Conservation (phyloP, 176 grass and related monocot genomes). For the Avena sativa region DNA sequence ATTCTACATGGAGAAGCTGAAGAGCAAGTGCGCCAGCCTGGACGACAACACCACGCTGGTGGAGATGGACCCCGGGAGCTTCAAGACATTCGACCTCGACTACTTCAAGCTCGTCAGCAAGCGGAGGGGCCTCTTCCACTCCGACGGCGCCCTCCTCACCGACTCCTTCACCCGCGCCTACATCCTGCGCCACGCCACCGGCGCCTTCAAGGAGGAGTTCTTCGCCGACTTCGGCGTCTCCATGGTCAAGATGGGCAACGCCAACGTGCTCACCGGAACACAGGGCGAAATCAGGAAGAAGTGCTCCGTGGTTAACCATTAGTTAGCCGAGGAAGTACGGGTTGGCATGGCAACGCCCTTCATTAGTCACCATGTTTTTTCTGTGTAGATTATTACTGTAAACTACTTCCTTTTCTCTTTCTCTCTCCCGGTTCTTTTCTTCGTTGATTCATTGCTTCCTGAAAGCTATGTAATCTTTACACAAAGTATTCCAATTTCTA, state of each 20-base stretch:
- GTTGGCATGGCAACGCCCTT: not conserved
- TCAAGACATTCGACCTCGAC: constrained; percentile 71
- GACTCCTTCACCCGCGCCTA: constrained; percentile 62
- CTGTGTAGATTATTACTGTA: constrained; percentile 15
- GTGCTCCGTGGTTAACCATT: constrained; percentile 58
- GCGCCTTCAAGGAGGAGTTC: constrained; percentile 48
- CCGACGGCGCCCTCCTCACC: constrained; percentile 77
- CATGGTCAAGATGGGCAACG: constrained; percentile 73
- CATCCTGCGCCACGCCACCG: constrained; percentile 63
- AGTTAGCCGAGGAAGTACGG: not conserved
- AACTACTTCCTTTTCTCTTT: no score
- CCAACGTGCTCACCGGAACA: constrained; percentile 55
- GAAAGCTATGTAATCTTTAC: no score
- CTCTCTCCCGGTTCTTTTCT: no score
- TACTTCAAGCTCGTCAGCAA: constrained; percentile 69
- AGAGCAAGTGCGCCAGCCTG: constrained; percentile 55
- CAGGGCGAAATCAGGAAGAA: constrained; percentile 78
- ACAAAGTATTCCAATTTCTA: no score
- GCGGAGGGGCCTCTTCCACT: constrained; percentile 76
- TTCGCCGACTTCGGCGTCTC: constrained; percentile 70
- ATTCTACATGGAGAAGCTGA: constrained; percentile 56
- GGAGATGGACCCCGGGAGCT: constrained; percentile 93
- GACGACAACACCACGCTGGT: constrained; percentile 69
- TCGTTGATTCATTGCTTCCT: no score
- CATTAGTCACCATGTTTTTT: not conserved